Percentiles rank a stretch among this genome's conserved stretches.
Conservation (phyloP, 1,139 yeast species). For the Geotrichum siamense region DNA sequence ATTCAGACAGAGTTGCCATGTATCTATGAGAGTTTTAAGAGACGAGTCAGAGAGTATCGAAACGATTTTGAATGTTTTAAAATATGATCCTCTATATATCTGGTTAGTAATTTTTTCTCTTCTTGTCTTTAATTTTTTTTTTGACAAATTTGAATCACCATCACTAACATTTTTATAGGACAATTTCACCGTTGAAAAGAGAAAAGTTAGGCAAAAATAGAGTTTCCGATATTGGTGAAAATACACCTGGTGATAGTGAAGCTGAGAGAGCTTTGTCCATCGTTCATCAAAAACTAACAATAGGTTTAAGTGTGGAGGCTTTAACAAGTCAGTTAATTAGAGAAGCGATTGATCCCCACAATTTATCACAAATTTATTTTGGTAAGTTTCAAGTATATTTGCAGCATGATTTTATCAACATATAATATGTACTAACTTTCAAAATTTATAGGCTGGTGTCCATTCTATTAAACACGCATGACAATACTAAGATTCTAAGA, state of each 20-base stretch:
- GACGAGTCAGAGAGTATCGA: conserved; percentile 60
- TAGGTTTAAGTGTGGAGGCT: conserved; percentile 74
- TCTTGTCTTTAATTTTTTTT: neutral
- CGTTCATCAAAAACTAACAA: conserved; percentile 67
- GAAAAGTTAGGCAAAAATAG: conserved; percentile 43
- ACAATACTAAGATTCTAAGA: no score
- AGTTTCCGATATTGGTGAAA: conserved; percentile 33
- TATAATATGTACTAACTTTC: neutral
- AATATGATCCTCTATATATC: conserved; percentile 87
- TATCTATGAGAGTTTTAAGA: conserved; percentile 62
- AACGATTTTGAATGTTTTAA: conserved; percentile 75
- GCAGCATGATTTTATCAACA: no score
- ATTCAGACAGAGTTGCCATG: conserved; percentile 65
- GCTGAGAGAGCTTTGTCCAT: conserved; percentile 71
- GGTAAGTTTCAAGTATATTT: no score
- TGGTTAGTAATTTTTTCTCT: conserved; percentile 56
- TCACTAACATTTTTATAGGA: conserved; percentile 24
- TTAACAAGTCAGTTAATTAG: conserved; percentile 71
- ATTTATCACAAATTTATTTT: conserved; percentile 66
- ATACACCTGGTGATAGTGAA: conserved; percentile 50
- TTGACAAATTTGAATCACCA: neutral
- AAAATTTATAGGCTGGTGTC: conserved; percentile 25
- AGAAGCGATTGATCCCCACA: conserved; percentile 62
- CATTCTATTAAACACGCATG: conserved; percentile 22
- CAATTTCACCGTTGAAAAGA: conserved; percentile 35